Percentiles rank a stretch among this genome's conserved stretches.
phyloP scores from a whole-genome alignment of 805 yeast species.

The Barnettozyma californica region DNA sequence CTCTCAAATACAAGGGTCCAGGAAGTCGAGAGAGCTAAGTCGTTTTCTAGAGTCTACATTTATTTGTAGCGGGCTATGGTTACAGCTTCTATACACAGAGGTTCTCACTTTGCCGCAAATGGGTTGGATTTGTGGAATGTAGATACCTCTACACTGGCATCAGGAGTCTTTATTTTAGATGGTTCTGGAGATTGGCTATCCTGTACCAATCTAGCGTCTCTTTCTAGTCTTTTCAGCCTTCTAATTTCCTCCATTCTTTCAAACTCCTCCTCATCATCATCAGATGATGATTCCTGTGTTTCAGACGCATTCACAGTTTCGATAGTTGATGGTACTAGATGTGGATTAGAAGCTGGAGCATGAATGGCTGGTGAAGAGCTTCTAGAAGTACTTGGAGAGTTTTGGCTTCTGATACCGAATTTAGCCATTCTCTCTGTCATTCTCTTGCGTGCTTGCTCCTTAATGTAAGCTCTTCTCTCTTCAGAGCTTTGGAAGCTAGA shows the following conservation, averaged over 20 bases:
- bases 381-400: neutral
- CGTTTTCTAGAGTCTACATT: neutral
- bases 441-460: slow-evolving; percentile 71
- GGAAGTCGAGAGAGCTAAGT: too few relatives aligned
- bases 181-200: slow-evolving; percentile 14
- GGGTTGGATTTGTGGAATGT: slow-evolving; percentile 13
- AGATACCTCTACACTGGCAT: neutral
- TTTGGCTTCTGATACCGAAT: slow-evolving; percentile 50
- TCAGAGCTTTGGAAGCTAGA: slow-evolving; percentile 40
- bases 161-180: neutral
- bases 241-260: slow-evolving; percentile 37
- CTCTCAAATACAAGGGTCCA: too few relatives aligned
- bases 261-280: slow-evolving; percentile 41
- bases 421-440: slow-evolving; percentile 68
- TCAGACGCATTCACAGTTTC: slow-evolving; percentile 22
- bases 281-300: slow-evolving; percentile 19
- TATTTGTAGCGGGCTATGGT: too few relatives aligned
- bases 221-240: slow-evolving; percentile 46
- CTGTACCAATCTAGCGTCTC: slow-evolving; percentile 53
- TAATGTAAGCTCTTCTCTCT: slow-evolving; percentile 70
- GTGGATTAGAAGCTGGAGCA: neutral
- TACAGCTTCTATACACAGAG: neutral
- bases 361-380: slow-evolving; percentile 16
- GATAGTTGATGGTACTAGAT: slow-evolving; percentile 26
- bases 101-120: slow-evolving; percentile 4